These are phyloP conservation scores for Ascochyta viciae-villosae DNA, from an alignment of 2,329 filamentous ascomycete genomes.

Conservation along the genomic window DNA sequence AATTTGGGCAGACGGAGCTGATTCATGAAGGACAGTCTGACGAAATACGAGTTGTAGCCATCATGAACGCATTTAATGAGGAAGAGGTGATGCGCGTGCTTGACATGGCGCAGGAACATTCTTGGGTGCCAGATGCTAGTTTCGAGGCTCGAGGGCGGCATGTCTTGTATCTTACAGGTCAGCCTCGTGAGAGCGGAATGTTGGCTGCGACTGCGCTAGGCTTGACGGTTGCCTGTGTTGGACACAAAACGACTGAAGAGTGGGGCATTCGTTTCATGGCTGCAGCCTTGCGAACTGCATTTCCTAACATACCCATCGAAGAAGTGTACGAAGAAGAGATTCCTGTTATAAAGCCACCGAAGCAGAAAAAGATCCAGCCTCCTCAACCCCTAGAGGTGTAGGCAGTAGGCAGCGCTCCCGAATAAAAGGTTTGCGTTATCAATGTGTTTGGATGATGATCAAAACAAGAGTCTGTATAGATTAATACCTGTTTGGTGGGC, in stretches of 20 bases:
- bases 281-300: constrained; percentile 34
- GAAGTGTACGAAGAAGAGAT: constrained; percentile 49
- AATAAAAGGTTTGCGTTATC: no score
- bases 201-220: constrained; percentile 40
- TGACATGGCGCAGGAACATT: constrained; percentile 30
- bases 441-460: no score
- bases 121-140: constrained; percentile 29
- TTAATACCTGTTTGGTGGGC: no score
- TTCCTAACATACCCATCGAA: constrained; percentile 39
- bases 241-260: constrained; percentile 49
- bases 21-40: constrained; percentile 31
- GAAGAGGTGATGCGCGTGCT: constrained; percentile 48
- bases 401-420: no score
- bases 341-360: constrained; percentile 8
- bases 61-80: constrained; percentile 52
- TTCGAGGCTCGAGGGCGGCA: constrained; percentile 30
- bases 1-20: constrained; percentile 40
- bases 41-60: constrained; percentile 41
- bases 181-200: constrained; percentile 44
- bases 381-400: no score
- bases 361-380: not conserved
- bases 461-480: no score
- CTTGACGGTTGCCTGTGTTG: constrained; percentile 49
- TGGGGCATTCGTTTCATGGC: constrained; percentile 51
- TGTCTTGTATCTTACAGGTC: constrained; percentile 50